Percentiles rank a stretch among this genome's conserved stretches.
Evolutionary conservation across 2,329 filamentous ascomycete genomes (phyloP).

Genomic region (Rutstroemia sp.): DNA sequence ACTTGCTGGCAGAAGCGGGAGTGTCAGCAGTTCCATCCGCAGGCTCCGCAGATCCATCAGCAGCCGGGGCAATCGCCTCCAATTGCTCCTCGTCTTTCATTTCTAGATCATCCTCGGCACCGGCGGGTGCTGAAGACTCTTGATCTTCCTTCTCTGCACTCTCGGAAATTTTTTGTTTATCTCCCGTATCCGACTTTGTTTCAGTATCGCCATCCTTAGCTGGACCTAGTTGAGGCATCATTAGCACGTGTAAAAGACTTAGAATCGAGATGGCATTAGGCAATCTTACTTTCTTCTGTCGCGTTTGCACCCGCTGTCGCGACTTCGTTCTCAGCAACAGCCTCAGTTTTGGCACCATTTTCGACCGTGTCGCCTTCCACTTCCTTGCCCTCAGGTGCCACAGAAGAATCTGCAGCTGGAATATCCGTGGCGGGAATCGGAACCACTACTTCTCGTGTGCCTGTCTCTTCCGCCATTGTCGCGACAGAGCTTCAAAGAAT

Average conservation of each 20-base stretch:
- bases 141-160: conserved; percentile 9
- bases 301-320: conserved; percentile 18
- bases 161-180: conserved; percentile 18
- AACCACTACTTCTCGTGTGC: conserved; percentile 14
- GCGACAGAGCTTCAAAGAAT: conserved; percentile 16
- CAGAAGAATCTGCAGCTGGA: conserved; percentile 10
- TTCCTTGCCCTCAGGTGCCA: conserved; percentile 13
- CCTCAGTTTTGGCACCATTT: conserved; percentile 12
- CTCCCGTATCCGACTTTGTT: conserved; percentile 11
- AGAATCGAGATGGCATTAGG: conserved; percentile 9
- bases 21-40: conserved; percentile 31
- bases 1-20: conserved; percentile 36
- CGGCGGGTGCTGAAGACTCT: conserved; percentile 17
- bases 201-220: conserved; percentile 12
- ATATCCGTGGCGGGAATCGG: conserved; percentile 14
- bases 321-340: conserved; percentile 19
- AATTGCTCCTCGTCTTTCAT: conserved; percentile 31
- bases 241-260: conserved; percentile 16
- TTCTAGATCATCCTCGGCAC: conserved; percentile 24
- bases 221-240: conserved; percentile 14
- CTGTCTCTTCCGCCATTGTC: conserved; percentile 26
- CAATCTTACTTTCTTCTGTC: conserved; percentile 18
- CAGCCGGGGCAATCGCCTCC: conserved; percentile 22
- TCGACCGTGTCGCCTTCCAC: conserved; percentile 15
- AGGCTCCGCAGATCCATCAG: conserved; percentile 23